Base-by-base conservation (phyloP, 225 moss, liverwort and hornwort genomes). In the Antitrichia curtipendula region DNA sequence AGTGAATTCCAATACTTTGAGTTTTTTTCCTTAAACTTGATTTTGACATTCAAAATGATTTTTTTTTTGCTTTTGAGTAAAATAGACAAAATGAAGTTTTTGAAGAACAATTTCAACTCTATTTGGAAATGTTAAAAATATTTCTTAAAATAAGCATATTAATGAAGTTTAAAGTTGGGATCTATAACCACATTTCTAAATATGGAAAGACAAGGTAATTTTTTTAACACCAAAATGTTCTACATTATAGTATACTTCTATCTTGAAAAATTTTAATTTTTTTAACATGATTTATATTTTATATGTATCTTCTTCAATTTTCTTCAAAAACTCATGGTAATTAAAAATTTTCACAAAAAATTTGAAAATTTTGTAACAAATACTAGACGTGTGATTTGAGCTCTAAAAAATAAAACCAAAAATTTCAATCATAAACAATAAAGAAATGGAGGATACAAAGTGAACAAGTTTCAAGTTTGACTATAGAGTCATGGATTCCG, bases 21-120 rank as follows among this genome's bases (percentile, higher is more conserved):
- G 2, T 4, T 43, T 25, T 25, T 5, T 7, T 1, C 15, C 3
- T 27, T 16, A 16, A 7, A 41, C 3, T 41, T 2, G 2, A 41
- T 25, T 71, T 71, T 45, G 28, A 71, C 43, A 28, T 71, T 71
- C 16, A 16, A 27, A 43, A 40, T 14, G 13, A 8, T 40, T 69
- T 69, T 0, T 0, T 2, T 70, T 41, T n/a, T n/a, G 8, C 8
- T 70, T 41, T 41, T 25, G 8, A 69, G 21, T 11, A 65, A n/a
- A 63, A 36, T 2, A 22, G 4, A 38, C 2, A 12, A n/a, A 22
- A 69, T 69, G 4, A 40, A 24, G 12, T 3, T 41, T 27, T 25
- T 70, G 9, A 41, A 41, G 24, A 69, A 0, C 0, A 70, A 0
- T 40, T 14, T 70, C 3, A 25, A n/a, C 6, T 66, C 12, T 0